These are phyloP conservation scores for Phycomyces blakesleeanus DNA, from an alignment of 192 early-diverging fungal species.

Conservation along the genomic window DNA sequence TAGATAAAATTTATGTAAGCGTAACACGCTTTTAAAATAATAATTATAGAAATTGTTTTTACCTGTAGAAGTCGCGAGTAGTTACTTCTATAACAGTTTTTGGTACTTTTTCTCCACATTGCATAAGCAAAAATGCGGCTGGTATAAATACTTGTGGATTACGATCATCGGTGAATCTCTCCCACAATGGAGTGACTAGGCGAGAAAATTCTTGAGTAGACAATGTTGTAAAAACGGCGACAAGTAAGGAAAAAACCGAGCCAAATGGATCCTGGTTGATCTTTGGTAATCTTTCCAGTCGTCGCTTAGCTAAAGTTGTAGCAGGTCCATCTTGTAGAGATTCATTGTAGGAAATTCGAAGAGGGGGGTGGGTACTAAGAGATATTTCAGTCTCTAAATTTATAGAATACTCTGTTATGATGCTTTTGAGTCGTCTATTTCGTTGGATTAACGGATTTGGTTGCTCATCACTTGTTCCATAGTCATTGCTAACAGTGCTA, in stretches of 20 bases:
- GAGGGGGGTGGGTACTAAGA: slow-evolving; percentile 10
- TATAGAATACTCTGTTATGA: slow-evolving; percentile 13
- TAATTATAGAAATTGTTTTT: background rate
- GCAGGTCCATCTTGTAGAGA: background rate
- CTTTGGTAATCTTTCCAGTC: slow-evolving; percentile 29
- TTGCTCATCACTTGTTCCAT: background rate
- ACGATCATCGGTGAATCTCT: slow-evolving; percentile 45
- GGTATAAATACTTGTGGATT: slow-evolving; percentile 37
- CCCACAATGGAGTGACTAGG: slow-evolving; percentile 43
- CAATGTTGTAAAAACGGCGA: slow-evolving; percentile 49
- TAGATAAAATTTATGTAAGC: slow-evolving; percentile 8
- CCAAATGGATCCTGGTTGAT: slow-evolving; percentile 42
- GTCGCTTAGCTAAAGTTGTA: slow-evolving; percentile 20
- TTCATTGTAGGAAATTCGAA: background rate
- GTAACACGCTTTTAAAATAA: background rate
- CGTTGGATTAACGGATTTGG: background rate
- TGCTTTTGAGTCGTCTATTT: slow-evolving; percentile 10
- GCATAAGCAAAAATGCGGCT: slow-evolving; percentile 52
- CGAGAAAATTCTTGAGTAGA: slow-evolving; percentile 34
- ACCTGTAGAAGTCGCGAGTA: slow-evolving; percentile 47
- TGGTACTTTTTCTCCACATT: slow-evolving; percentile 52
- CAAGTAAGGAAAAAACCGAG: slow-evolving; percentile 43
- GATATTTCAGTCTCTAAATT: background rate
- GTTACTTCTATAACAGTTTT: slow-evolving; percentile 37
- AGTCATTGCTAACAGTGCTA: background rate